Evolutionary conservation across 1,284 basidiomycete genomes (phyloP), one percentile per base, ranked within the genome.

Genomic region (Gomphus sp.): DNA sequence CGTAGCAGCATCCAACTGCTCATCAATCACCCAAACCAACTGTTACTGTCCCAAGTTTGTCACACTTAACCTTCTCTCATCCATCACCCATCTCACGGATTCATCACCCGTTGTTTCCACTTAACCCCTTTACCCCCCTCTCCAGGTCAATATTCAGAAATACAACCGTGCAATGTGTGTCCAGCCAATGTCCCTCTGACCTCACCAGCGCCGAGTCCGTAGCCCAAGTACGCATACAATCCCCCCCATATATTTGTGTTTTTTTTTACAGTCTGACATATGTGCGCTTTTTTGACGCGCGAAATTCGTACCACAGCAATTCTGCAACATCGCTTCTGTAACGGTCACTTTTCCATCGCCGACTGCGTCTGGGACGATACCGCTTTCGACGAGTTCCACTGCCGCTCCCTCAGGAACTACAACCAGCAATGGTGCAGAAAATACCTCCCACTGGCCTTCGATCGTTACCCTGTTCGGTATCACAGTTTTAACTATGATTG

Each of bases 281-380:
- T n/a, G n/a, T 18, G 12, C 37, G 28, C 1, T 33, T 14, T 45
- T 18, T 34, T 22, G 28, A 28, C 34, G 16, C 50, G 10, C 33
- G 54, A 22, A n/a, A n/a, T n/a, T 28, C 5, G 5, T 31, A 10
- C 7, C 25, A 59, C 25, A 59, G 58, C 31, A 54, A 54, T 59
- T 59, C 52, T 59, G 58, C 33, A 43, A 33, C 16, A 11, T 59
- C n/a, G 57, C 47, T 9, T 59, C 57, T 18, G 51, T 52, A 33
- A 52, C 57, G 22, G 28, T 59, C 2, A 53, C 57, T 34, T 59
- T 59, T 43, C 57, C 57, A n/a, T 8, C 51, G 11, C 52, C 37
- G 28, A 54, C 58, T 39, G 44, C 47, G 16, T 34, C 58, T 54
- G 25, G 22, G 39, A 25, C 36, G 11, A 25, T 8, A 18, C 25